Conservation (phyloP, 148 eudicot genomes). For the Selenicereus undatus region DNA sequence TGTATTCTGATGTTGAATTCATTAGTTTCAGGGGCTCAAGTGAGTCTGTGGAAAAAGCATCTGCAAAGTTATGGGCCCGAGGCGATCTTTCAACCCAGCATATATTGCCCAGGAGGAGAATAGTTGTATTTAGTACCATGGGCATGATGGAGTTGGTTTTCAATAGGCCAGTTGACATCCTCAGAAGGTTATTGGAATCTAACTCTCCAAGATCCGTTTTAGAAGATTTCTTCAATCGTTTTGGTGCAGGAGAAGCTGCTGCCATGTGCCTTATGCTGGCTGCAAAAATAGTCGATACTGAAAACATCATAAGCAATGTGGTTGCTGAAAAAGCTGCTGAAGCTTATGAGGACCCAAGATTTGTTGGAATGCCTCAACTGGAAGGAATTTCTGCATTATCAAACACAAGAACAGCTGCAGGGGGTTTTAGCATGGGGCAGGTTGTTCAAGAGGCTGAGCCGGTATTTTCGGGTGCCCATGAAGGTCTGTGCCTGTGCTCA, state of each 20-base stretch:
- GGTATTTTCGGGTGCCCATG: constrained; percentile 92
- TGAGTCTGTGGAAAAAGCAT: constrained; percentile 67
- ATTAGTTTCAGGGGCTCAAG: constrained; percentile 52
- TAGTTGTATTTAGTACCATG: constrained; percentile 93
- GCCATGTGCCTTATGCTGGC: constrained; percentile 95
- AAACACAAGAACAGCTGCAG: constrained; percentile 70
- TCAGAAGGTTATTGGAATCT: constrained; percentile 88
- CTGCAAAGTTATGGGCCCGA: constrained; percentile 81
- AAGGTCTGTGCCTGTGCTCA: constrained; percentile 91
- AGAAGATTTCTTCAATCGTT: constrained; percentile 92
- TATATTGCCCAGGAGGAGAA: constrained; percentile 84
- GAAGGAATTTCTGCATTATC: constrained; percentile 86
- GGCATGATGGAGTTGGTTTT: constrained; percentile 98
- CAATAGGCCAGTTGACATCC: constrained; percentile 88
- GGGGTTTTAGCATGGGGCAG: constrained; percentile 99
- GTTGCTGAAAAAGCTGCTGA: constrained; percentile 96
- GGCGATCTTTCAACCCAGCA: constrained; percentile 95
- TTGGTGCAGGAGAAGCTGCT: constrained; percentile 93
- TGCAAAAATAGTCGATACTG: constrained; percentile 66
- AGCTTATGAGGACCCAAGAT: constrained; percentile 93
- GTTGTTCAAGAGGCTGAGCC: constrained; percentile 99
- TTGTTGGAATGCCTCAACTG: constrained; percentile 92
- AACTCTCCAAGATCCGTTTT: constrained; percentile 75
- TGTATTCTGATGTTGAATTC: constrained; percentile 72
- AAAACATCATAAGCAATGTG: constrained; percentile 63